Base-by-base conservation (phyloP, 768 basidiomycete species). In the Boletus fagicola region DNA sequence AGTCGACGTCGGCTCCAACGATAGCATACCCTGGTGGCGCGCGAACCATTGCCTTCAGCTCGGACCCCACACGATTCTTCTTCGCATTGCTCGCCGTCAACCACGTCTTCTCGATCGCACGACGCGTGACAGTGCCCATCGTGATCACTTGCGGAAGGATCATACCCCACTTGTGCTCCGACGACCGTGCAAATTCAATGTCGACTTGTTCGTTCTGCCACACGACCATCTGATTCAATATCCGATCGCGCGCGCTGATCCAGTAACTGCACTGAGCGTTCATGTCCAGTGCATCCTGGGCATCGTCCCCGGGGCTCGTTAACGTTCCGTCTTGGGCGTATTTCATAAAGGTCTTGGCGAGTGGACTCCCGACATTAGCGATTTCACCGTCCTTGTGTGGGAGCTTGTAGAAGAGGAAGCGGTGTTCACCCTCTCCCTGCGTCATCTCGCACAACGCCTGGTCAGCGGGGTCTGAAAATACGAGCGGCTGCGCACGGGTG, bases 101-200 rank as follows among this genome's bases (percentile, higher is more conserved):
- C 97, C 97, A 98, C 3, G 96, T 98, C 73, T 88, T 92, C 75
- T 98, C 97, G 61, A 98, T 96, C 9, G 97, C 94, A 33, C 95
- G 87, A 10, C 95, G 93, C 16, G 96, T 99, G 52, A 98, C 93
- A 0, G 97, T 98, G 15, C 97, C 97, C 97, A 99, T 99, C 9
- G 94, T 90, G 65, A 98, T 90, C 48, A 98, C 90, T 72, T 97
- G 94, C 2, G 96, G 97, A 7, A 98, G 72, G 66, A 99, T 98
- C 62, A 98, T 84, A 16, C 97, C 96, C 79, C 88, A 88, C 62
- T 87, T 88, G 61, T 80, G 72, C 36, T 62, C 51, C 20, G 53
- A 53, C 26, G 57, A 54, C 24, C 48, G 69, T 58, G 40, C 49
- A 42, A 90, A 78, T 30, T 86, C 88, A 67, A 92, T 74, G 54